Percentiles rank a stretch among this genome's conserved stretches.
phyloP scores from a whole-genome alignment of 2,329 filamentous ascomycete species.

The Epichloe coenophiala region DNA sequence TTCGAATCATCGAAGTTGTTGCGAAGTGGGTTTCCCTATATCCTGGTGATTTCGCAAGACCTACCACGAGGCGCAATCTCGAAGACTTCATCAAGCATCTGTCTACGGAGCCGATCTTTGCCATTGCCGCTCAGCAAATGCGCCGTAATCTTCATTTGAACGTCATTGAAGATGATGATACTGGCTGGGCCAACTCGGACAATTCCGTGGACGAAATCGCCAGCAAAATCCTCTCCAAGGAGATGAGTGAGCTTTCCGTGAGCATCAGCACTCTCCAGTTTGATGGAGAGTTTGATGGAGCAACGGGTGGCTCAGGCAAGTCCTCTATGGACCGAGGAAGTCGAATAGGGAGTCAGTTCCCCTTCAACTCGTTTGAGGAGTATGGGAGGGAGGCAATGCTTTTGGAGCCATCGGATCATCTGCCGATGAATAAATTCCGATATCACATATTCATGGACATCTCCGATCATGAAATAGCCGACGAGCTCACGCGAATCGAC shows the following conservation, averaged over 20 bases:
- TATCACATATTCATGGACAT: constrained; percentile 87
- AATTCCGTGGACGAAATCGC: constrained; percentile 26
- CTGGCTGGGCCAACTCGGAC: constrained; percentile 80
- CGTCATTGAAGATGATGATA: constrained; percentile 78
- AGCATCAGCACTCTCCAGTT: constrained; percentile 36
- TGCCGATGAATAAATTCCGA: constrained; percentile 67
- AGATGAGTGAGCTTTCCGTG: constrained; percentile 23
- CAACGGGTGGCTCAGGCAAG: constrained; percentile 32
- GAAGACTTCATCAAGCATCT: constrained; percentile 63
- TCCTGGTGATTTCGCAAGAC: constrained; percentile 81
- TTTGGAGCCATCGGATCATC: constrained; percentile 55
- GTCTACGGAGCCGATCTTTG: constrained; percentile 68
- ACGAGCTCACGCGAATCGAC: constrained; percentile 88
- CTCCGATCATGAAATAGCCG: constrained; percentile 71
- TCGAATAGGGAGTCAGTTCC: constrained; percentile 31
- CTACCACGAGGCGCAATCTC: constrained; percentile 56
- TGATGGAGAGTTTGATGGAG: constrained; percentile 31
- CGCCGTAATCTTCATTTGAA: constrained; percentile 57
- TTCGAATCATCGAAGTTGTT: constrained; percentile 71
- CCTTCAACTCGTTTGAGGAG: constrained; percentile 57
- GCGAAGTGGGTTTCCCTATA: constrained; percentile 84
- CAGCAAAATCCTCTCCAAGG: constrained; percentile 23
- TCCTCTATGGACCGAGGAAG: constrained; percentile 27
- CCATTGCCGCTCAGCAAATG: constrained; percentile 76
- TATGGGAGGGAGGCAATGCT: constrained; percentile 67